Evolutionary conservation across 2,329 filamentous ascomycete genomes (phyloP), one percentile per base, ranked within the genome.

Genomic region (Juglanconis oblonga): DNA sequence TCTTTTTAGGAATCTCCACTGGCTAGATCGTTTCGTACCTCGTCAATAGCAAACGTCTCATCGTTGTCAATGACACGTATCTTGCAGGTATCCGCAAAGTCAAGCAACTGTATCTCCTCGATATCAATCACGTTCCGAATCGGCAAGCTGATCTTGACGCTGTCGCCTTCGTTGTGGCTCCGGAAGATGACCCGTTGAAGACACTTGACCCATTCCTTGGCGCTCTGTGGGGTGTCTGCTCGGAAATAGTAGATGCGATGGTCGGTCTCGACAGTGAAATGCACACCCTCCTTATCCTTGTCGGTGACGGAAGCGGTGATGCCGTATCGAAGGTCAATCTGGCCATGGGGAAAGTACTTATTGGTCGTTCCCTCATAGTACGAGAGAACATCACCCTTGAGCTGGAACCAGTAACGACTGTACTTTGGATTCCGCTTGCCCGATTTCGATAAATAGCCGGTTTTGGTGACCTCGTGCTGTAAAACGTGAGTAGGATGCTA

Each of bases 151-250:
- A 98, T 96, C 77, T 98, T 98, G 72, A 99, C 91, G 70, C 93
- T 97, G 71, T 97, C 93, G 9, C 95, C 94, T 64, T 97, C 94
- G 69, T 98, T 98, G 75, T 96, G 93, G 10, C 92, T 94, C 54
- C 93, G 85, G 71, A 98, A 98, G 59, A 98, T 97, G 67, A 97
- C 93, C 62, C 95, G 90, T 70, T 97, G 94, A 32, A 99, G 79
- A 56, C 90, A 87, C 74, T 95, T 95, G 50, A 97, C 93, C 95
- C 95, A 99, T 78, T 98, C 95, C 72, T 92, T 95, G 10, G 95
- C 95, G 70, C 91, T 97, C 4, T 87, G 83, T 1, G 85, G 81
- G 70, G 91, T 97, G 71, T 99, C 95, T 42, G 94, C 95, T 69
- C 86, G 87, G 78, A 98, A 96, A 68, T 92, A 84, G 74, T 95